Evolutionary conservation across 192 early-diverging fungal genomes (phyloP), one percentile per base, ranked within the genome.

Genomic region (Mortierella alpina): DNA sequence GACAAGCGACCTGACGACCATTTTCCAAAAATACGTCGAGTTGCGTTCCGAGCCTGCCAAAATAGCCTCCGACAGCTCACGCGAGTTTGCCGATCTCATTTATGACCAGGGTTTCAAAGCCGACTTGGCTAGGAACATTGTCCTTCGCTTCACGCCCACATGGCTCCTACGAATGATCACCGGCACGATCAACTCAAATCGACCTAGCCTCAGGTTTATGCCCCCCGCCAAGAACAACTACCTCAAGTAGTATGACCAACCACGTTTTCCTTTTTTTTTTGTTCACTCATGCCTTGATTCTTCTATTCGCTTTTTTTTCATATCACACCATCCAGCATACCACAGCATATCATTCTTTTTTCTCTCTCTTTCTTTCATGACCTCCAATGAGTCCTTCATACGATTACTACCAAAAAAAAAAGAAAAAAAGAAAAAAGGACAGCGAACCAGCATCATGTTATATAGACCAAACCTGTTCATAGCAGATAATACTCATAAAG

Each of bases 31-130:
- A n/a, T 79, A 79, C 57, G 64, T 79, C 9, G 76, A 79, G 1
- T 63, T 53, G 51, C 68, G 75, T 50, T 39, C 65, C 11, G 69
- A 72, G 18, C 55, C 76, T n/a, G 63, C 76, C 48, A 66, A 48
- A n/a, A 31, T 79, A 9, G 76, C 76, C 1, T 79, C 76, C 0
- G 76, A 79, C 42, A 72, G 70, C 60, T 80, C 77, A 4, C 64
- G 77, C 9, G 77, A 80, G 61, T 80, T 80, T 72, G 77, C 77
- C 5, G 77, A 80, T 47, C 65, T 80, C 39, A 80, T 80, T 59
- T 80, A 80, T 22, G 77, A 80, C 1, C 69, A 72, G 65, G 77
- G 77, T 9, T 80, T 80, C 60, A 80, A 80, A 40, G 77, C 77
- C 10, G 70, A 80, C 55, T 47, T 80, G 18, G 77, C 77, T 0